Evolutionary conservation across 306 rosid genomes (phyloP).

Genomic region (Sesbania bispinosa): DNA sequence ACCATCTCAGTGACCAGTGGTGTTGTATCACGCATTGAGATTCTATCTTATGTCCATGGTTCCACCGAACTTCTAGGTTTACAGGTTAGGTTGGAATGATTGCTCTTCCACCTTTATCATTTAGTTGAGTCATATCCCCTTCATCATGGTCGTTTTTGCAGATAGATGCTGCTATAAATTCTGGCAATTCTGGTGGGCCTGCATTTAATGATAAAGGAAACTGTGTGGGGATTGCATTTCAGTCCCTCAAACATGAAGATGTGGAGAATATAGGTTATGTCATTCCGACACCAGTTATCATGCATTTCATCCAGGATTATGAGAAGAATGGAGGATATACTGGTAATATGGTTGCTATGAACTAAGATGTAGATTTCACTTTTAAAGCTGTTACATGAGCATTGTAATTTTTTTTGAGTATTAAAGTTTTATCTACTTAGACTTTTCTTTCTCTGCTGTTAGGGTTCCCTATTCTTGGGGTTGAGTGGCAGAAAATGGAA

Average conservation of each 20-base stretch:
- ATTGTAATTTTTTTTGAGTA: not conserved
- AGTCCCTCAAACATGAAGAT: slow-evolving; percentile 93
- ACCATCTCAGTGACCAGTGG: slow-evolving; percentile 98
- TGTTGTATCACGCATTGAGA: slow-evolving; percentile 91
- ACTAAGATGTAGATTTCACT: slow-evolving; percentile 25
- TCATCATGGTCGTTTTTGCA: slow-evolving; percentile 34
- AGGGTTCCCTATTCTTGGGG: slow-evolving; percentile 95
- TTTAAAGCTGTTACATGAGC: slow-evolving; percentile 6
- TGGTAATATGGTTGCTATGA: slow-evolving; percentile 42
- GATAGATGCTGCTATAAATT: slow-evolving; percentile 97
- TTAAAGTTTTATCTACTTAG: slow-evolving; percentile 12
- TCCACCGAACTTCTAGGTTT: slow-evolving; percentile 94
- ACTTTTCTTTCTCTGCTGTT: slow-evolving; percentile 14
- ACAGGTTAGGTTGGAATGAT: slow-evolving; percentile 57
- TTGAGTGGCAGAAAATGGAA: slow-evolving; percentile 99
- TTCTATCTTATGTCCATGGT: slow-evolving; percentile 92
- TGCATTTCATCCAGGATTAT: slow-evolving; percentile 87
- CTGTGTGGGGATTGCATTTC: slow-evolving; percentile 98
- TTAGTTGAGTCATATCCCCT: not conserved
- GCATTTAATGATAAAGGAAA: slow-evolving; percentile 90
- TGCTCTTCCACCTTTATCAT: slow-evolving; percentile 4
- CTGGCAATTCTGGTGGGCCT: slow-evolving; percentile 99
- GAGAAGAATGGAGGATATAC: slow-evolving; percentile 88
- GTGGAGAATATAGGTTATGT: slow-evolving; percentile 93
- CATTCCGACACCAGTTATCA: slow-evolving; percentile 95